These are phyloP conservation scores for Harringtonia aguacate DNA, from an alignment of 2,329 filamentous ascomycete genomes.

Conservation along the genomic window DNA sequence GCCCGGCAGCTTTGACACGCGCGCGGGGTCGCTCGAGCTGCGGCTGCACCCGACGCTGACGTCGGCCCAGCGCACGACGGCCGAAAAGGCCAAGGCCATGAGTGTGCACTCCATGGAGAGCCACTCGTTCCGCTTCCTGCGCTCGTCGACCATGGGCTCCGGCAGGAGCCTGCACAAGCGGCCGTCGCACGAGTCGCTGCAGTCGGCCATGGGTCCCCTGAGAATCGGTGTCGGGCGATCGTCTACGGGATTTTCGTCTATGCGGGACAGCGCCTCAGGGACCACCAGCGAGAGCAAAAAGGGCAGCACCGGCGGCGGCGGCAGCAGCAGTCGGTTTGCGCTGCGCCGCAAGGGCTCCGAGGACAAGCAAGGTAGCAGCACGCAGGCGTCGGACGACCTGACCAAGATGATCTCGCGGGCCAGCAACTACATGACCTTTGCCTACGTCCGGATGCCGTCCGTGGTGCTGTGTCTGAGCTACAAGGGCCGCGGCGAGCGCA, in stretches of 20 bases:
- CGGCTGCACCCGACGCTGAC: slow-evolving; percentile 74
- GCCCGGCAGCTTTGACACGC: slow-evolving; percentile 33
- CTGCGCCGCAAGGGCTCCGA: slow-evolving; percentile 35
- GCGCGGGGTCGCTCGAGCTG: slow-evolving; percentile 67
- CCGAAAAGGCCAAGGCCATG: slow-evolving; percentile 31
- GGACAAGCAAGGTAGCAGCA: slow-evolving; percentile 27
- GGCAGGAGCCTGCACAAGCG: slow-evolving; percentile 34
- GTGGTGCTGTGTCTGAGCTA: slow-evolving; percentile 94
- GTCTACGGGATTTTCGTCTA: slow-evolving; percentile 33
- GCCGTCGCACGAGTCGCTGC: slow-evolving; percentile 45
- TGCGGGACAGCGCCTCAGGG: slow-evolving; percentile 17
- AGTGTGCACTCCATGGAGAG: slow-evolving; percentile 31
- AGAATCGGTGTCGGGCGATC: slow-evolving; percentile 33
- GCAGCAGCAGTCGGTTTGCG: slow-evolving; percentile 41
- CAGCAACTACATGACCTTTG: slow-evolving; percentile 94
- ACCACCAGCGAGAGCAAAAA: slow-evolving; percentile 16
- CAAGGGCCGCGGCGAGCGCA: slow-evolving; percentile 91
- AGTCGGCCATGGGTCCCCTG: slow-evolving; percentile 21
- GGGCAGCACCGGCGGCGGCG: not conserved
- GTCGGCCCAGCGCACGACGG: slow-evolving; percentile 30
- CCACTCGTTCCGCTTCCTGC: slow-evolving; percentile 42
- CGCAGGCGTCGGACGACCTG: slow-evolving; percentile 64
- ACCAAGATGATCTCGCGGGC: slow-evolving; percentile 94
- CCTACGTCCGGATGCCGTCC: slow-evolving; percentile 88
- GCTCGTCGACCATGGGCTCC: slow-evolving; percentile 27